Evolutionary conservation across 768 basidiomycete genomes (phyloP).

Genomic region (Rhodotorula graminis): DNA sequence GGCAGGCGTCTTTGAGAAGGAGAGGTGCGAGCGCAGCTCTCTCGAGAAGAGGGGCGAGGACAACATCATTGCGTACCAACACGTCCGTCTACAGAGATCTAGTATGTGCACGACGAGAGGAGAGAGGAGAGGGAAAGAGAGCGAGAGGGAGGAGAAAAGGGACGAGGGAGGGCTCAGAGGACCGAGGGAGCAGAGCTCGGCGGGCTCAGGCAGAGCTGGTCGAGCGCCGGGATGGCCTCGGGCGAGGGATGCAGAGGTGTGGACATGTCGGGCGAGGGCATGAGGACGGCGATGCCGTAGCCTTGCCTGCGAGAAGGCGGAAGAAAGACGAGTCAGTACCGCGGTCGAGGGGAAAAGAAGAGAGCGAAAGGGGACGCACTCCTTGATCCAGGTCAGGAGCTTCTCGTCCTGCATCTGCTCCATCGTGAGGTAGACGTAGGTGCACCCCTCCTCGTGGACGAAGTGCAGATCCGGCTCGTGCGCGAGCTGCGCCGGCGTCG

Average conservation of each 20-base stretch:
- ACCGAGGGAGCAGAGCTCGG: too few relatives aligned
- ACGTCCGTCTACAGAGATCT: too few relatives aligned
- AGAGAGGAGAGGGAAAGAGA: too few relatives aligned
- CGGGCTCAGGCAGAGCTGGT: background rate
- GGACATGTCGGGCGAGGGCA: background rate
- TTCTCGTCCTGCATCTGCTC: conserved; percentile 18
- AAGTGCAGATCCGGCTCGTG: background rate
- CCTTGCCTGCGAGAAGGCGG: conserved; percentile 11
- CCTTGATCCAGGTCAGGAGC: conserved; percentile 3
- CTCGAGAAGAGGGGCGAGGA: too few relatives aligned
- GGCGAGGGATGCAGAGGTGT: background rate
- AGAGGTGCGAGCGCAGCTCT: too few relatives aligned
- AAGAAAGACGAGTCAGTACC: background rate
- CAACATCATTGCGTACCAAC: too few relatives aligned
- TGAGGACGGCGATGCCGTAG: background rate
- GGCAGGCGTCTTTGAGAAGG: too few relatives aligned
- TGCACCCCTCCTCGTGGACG: background rate
- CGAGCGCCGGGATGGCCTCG: background rate
- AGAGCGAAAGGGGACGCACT: background rate
- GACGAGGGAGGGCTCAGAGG: too few relatives aligned
- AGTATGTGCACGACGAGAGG: too few relatives aligned
- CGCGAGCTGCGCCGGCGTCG: background rate
- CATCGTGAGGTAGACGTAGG: conserved; percentile 11
- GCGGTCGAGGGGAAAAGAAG: background rate
- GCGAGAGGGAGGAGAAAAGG: too few relatives aligned